Conservation (phyloP, 2,329 filamentous ascomycete genomes). For the Venturia effusa region DNA sequence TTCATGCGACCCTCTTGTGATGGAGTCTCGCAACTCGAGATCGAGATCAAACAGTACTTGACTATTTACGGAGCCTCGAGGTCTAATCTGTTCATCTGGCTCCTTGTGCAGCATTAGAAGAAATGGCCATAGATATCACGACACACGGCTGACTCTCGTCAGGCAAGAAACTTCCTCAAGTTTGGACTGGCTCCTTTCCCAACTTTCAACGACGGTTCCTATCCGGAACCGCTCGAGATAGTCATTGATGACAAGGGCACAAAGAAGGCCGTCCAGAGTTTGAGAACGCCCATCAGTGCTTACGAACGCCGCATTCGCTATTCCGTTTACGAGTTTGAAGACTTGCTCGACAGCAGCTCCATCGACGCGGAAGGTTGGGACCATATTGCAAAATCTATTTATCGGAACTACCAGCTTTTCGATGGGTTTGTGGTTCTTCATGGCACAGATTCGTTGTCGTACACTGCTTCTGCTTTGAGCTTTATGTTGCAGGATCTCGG, state of each 20-base stretch:
- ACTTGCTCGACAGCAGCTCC: slow-evolving; percentile 78
- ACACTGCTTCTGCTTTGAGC: slow-evolving; percentile 79
- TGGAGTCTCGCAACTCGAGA: no score
- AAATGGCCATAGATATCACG: background rate
- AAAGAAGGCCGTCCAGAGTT: slow-evolving; percentile 48
- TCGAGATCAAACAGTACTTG: no score
- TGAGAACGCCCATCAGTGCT: slow-evolving; percentile 69
- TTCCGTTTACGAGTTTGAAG: slow-evolving; percentile 71
- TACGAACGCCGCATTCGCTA: slow-evolving; percentile 77
- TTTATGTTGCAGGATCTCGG: slow-evolving; percentile 90
- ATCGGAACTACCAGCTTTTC: slow-evolving; percentile 76
- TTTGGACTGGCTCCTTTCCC: slow-evolving; percentile 71
- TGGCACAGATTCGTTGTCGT: slow-evolving; percentile 78
- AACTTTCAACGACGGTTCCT: slow-evolving; percentile 71
- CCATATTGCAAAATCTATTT: slow-evolving; percentile 67
- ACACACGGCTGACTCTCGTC: background rate
- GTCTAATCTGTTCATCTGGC: no score
- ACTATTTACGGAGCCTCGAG: no score
- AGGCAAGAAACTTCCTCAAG: slow-evolving; percentile 60
- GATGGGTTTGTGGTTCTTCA: slow-evolving; percentile 88
- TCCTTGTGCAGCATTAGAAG: background rate
- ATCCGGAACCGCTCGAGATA: slow-evolving; percentile 44
- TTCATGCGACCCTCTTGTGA: no score
- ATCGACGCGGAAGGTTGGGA: slow-evolving; percentile 82
- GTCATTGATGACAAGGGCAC: slow-evolving; percentile 39